Evolutionary conservation across 805 yeast species (phyloP).

Genomic region (Isabelozyma pseudorhagii): DNA sequence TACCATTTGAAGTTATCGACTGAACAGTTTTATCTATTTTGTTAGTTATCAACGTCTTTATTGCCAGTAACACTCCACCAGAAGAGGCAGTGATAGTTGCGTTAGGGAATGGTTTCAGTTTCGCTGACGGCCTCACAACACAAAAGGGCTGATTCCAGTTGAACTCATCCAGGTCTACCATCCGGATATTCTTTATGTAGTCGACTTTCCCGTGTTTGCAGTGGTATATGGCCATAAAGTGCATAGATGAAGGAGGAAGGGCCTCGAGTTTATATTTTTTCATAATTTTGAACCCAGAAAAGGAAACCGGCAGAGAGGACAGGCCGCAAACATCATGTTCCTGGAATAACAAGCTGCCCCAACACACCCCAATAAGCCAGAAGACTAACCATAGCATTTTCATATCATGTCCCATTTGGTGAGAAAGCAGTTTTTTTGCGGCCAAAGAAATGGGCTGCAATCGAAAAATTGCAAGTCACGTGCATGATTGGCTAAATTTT

Average conservation of each 20-base stretch:
- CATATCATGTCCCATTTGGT: background rate
- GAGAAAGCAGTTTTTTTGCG: background rate
- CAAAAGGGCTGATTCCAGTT: conserved; percentile 51
- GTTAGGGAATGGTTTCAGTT: conserved; percentile 6
- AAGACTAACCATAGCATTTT: background rate
- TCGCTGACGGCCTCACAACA: conserved; percentile 29
- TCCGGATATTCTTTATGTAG: conserved; percentile 35
- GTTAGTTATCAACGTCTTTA: background rate
- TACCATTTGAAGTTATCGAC: conserved; percentile 8
- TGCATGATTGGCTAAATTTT: background rate
- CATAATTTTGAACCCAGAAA: conserved; percentile 55
- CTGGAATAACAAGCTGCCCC: conserved; percentile 16
- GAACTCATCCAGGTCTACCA: conserved; percentile 32
- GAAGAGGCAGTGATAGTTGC: conserved; percentile 7
- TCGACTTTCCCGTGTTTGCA: conserved; percentile 51
- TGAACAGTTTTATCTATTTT: conserved; percentile 16
- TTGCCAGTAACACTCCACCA: conserved; percentile 1
- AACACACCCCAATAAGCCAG: background rate
- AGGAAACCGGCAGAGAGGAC: conserved; percentile 28
- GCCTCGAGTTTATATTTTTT: conserved; percentile 44
- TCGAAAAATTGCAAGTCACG: background rate
- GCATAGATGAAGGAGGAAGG: conserved; percentile 33
- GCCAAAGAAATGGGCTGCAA: background rate
- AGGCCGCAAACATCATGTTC: conserved; percentile 35
- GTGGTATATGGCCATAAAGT: conserved; percentile 45